Base-by-base conservation (phyloP, 441 rosid species). In the Arabidopsis hybrid region DNA sequence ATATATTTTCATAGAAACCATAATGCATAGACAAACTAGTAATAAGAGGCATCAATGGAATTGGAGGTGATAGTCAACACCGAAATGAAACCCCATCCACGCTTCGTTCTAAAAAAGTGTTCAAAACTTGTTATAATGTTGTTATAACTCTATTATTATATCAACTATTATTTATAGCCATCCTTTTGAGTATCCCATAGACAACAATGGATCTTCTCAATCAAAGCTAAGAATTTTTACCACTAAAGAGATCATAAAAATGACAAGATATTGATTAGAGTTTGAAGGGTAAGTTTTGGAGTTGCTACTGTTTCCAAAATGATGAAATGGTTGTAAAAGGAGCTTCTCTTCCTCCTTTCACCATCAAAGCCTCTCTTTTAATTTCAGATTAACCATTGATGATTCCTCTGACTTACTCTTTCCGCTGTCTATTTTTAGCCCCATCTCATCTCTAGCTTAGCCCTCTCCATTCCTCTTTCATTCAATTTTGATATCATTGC, bases 41-140 rank as follows among this genome's bases (percentile, higher is more conserved):
- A 77, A 64, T 21, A 65, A 65, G 80, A 58, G 42, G 47, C 42
- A 71, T 58, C 63, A 66, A 78, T 72, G 65, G 60, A 72, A 67
- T 26, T 60, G 81, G 65, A 70, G 61, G 65, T 40, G 77, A 72
- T 86, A 81, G 89, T 88, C 91, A 88, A 87, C 81, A 60, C 45
- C 3, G 70, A 78, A 83, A 88, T 88, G 61, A 83, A 83, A 63
- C 39, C 47, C 67, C 53, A 57, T 71, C 72, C 69, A 77, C 68
- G 78, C 66, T 61, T 78, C 70, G 45, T 21, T 46, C 42, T 32
- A 21, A 21, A 47, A 65, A 77, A 77, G 73, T 78, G 50, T 72
- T 72, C 81, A 78, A 78, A 60, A 45, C 72, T 53, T 53, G 81
- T 61, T 67, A 78, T 78, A 32, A 72, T 8, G 8, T 72, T 46